Base-by-base conservation (phyloP, 2,329 filamentous ascomycete species). In the Colletotrichum tropicicola region DNA sequence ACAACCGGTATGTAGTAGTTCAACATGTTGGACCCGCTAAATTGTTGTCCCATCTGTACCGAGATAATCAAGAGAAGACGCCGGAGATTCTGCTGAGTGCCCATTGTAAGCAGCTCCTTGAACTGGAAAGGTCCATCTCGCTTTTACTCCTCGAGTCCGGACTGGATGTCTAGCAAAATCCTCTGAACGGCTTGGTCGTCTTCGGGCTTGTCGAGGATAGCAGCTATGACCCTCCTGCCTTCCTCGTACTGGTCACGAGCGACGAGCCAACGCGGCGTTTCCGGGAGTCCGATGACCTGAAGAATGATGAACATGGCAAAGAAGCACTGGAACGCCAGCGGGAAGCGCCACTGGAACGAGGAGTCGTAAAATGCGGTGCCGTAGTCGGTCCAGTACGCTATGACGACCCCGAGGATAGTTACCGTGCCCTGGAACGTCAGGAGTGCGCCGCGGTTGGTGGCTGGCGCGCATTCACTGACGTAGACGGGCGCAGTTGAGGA, bases 361-460 rank as follows among this genome's bases (percentile, higher is more conserved):
- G 43, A 23, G 4, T 49, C 25, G 15, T 49, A 49, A 25, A 35
- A 49, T 25, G 17, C 17, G 25, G 47, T 49, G 5, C 47, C 27
- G 54, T 75, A 81, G 41, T 80, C 79, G 0, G 77, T 68, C 74
- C 73, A 77, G 0, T 70, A 71, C 2, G 80, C 80, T n/a, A 84
- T 77, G 52, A 79, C 79, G 12, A 83, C 75, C 0, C 81, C 81
- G 6, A 84, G 72, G 37, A 82, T 82, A 0, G 80, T 81, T 30
- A 82, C 76, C 5, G 78, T 82, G 5, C 80, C 80, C 58, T 82
- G 82, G 3, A 84, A 82, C 19, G 83, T 83, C 41, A 87, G 82
- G 23, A 85, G 72, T 53, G 78, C 76, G 30, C 85, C 85, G 30
- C 84, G 79, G 45, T 81, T 80, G 25, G 77, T 73, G 2, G 81